Base-by-base conservation (phyloP, 1,284 basidiomycete genomes). In the Vanrija pseudolonga region DNA sequence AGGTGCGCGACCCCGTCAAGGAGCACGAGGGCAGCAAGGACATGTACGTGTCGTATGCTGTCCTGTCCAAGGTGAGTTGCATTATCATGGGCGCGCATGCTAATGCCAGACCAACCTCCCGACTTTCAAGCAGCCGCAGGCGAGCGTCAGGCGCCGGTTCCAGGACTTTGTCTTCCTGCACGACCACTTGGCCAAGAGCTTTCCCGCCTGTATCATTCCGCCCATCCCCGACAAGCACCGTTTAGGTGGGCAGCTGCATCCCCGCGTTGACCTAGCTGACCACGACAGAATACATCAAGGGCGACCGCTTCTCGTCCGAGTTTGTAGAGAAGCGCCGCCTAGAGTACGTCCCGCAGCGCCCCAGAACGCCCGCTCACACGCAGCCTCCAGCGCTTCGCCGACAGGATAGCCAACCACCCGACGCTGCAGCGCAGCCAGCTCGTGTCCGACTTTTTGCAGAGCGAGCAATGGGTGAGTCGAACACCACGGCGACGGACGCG, bases 181-280 rank as follows among this genome's bases (percentile, higher is more conserved):
- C 58, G 87, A 96, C 48, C 85, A 96, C 67, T 84, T 99, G 32
- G 83, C 85, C 19, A 87, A 87, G 77, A 88, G 94, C 75, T 99
- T 98, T 69, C 93, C 93, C 3, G 96, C 95, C 53, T 95, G 91
- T 67, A 90, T 98, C 19, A 89, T 98, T 0, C 93, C 95, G 22
- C 90, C 92, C 6, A 81, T 99, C 47, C 96, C 95, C 4, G 94
- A 94, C 76, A 98, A 98, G 77, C 95, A 98, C 71, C 83, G 96
- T 52, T 78, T 97, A 69, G 92, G 91, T 96, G 62, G 56, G 86
- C 80, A 22, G 32, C 32, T 42, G 14, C 15, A 28, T 26, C 19
- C 15, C 37, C 19, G 18, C 15, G 18, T 8, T 15, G n/a, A n/a
- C n/a, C n/a, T 43, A 49, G 20, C 1, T 51, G 15, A 12, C 48